Base-by-base conservation (phyloP, 129 eudicot species). In the Ambrosia artemisiifolia region DNA sequence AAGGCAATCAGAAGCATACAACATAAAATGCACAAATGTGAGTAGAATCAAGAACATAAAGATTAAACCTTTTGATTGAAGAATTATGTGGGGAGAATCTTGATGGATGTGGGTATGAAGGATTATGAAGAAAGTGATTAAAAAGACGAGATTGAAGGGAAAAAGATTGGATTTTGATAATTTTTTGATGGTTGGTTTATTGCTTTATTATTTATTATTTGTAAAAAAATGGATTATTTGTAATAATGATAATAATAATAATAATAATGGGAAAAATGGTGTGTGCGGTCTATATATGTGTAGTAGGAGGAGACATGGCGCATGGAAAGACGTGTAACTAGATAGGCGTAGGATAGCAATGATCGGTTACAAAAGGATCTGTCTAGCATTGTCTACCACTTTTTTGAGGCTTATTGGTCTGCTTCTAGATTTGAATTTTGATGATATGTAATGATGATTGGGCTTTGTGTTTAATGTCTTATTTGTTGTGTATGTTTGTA, bases 321-420 rank as follows among this genome's bases (percentile, higher is more conserved):
- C 68, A 70, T 74, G 80, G 65, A 75, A 69, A 53, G 77, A 68
- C 65, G 80, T 67, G 80, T 66, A 47, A 38, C 72, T 71, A 61
- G 72, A 65, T 46, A 65, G 73, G 71, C 68, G 80, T 75, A 63
- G 57, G 73, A 75, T 75, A 42, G 79, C 32, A 65, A 42, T 66
- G 79, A 57, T 75, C 66, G 32, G 40, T 62, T 73, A 57, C 54
- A 19, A 14, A 20, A 40, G 44, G 44, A 40, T 24, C 28, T 35
- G 20, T 56, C 59, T 51, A 50, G 10, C 24, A 16, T 24, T 16
- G 3, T 16, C 60, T 53, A 53, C 11, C 60, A 53, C 10, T 42
- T 40, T 2, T 70, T 54, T 0, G 34, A 40, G 35, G 11, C 7
- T 3, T 35, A 11, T 47, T 48, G 63, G 71, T 62, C 40, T 24